A percentile compares a stretch with the other conserved stretches of the same genome.
Evolutionary conservation across 1,284 basidiomycete genomes (phyloP).

Genomic region (Naganishia liquefaciens): DNA sequence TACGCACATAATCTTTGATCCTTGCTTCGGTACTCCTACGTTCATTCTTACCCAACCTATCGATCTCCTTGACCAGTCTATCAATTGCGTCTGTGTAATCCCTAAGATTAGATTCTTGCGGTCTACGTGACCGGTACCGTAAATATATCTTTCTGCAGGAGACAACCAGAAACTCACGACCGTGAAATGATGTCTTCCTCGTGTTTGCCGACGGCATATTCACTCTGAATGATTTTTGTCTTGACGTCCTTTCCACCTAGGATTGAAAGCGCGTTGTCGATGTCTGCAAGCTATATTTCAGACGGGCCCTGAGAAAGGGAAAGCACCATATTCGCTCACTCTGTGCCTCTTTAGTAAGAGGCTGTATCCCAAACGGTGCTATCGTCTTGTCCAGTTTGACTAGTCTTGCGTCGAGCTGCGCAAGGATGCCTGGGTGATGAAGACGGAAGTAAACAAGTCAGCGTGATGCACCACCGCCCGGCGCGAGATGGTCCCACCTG

Average conservation of each 20-base stretch:
- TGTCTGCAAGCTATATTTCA: conserved; percentile 36
- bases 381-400: conserved; percentile 52
- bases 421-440: conserved; percentile 44
- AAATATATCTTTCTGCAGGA: background rate
- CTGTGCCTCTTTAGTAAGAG: conserved; percentile 39
- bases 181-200: conserved; percentile 33
- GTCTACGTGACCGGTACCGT: conserved; percentile 11
- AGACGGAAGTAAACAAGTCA: background rate
- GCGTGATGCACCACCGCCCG: background rate
- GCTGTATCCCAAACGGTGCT: conserved; percentile 50
- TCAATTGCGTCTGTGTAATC: conserved; percentile 50
- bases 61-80: conserved; percentile 47
- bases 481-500: conserved; percentile 36
- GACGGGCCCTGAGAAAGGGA: too few species aligned
- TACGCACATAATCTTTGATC: conserved; percentile 47
- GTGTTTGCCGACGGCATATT: conserved; percentile 28
- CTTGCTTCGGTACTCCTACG: conserved; percentile 46
- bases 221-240: conserved; percentile 33
- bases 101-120: conserved; percentile 35
- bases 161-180: conserved; percentile 14
- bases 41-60: conserved; percentile 48
- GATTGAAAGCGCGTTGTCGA: conserved; percentile 40
- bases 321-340: conserved; percentile 13
- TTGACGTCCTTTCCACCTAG: conserved; percentile 30
- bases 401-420: conserved; percentile 50